Base-by-base conservation (phyloP, 805 yeast genomes). In the Metschnikowia sp. region DNA sequence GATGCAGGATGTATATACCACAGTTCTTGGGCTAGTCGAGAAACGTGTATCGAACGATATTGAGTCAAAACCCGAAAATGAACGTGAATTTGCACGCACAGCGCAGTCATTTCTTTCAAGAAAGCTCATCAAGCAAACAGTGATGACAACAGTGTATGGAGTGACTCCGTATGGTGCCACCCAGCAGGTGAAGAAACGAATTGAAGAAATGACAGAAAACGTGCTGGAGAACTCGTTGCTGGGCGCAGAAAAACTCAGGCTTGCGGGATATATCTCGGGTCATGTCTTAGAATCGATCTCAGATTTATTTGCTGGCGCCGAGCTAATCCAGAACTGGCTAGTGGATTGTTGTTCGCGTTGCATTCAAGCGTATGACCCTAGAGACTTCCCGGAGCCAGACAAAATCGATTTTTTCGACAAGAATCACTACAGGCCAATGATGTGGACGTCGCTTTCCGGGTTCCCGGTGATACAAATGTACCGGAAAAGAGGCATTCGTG, bases 141-240 rank as follows among this genome's bases (percentile, higher is more conserved):
- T 72, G 5, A 73, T 73, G 77, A 73, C 77, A 6, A 66, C 71
- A 4, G 77, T 73, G 0, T 73, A 73, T 51, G 77, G 77, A 0
- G 77, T 73, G 2, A 72, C 76, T 0, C 34, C 40, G 1, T 64
- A 43, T 53, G 77, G 77, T 0, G 76, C 72, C 1, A 48, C 59
- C 1, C 41, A 44, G 9, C 77, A 73, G 52, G 61, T 73, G 15
- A 52, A 59, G 35, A 66, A 60, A 6, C 40, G 60, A 7, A 44
- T 65, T 6, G 56, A 58, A 13, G 57, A 48, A 7, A 31, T 54
- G 18, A 42, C 48, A 11, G 41, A 42, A 47, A 18, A 49, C 31
- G 30, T 39, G 4, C 11, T 13, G 30, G 18, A 8, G 13, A 31
- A 4, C n/a, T 22, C 29, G 4, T 10, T 8, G n/a, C 13, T 11